phyloP scores from a whole-genome alignment of 768 basidiomycete species.

The Hemileccinum rubropunctum region DNA sequence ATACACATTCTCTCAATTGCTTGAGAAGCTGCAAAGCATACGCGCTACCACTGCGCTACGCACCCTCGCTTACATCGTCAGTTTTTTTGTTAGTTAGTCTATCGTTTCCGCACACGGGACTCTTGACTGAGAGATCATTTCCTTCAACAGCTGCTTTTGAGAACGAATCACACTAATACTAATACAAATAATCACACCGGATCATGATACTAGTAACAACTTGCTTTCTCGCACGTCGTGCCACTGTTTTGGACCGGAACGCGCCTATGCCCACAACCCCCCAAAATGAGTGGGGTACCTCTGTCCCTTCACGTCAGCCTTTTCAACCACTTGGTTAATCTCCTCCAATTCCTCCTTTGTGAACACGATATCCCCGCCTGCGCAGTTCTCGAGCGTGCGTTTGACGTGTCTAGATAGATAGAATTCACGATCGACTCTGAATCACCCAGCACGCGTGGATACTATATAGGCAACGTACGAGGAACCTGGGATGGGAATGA shows the following conservation, averaged over 20 bases:
- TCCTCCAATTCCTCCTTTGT: conserved; percentile 37
- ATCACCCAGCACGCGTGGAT: no score
- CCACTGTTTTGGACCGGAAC: not conserved
- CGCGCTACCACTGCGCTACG: conserved; percentile 40
- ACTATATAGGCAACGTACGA: conserved; percentile 26
- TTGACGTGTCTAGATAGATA: conserved; percentile 22
- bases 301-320: conserved; percentile 36
- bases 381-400: conserved; percentile 43
- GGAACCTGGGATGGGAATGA: conserved; percentile 51
- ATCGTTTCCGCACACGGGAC: no score
- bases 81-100: no score
- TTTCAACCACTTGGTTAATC: conserved; percentile 37
- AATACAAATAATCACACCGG: no score
- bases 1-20: conserved; percentile 29
- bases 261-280: conserved; percentile 32
- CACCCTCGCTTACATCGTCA: conserved; percentile 6
- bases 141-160: no score
- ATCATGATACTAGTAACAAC: no score
- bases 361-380: conserved; percentile 40
- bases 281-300: conserved; percentile 29
- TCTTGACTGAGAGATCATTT: no score
- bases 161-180: no score
- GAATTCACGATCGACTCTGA: not conserved
- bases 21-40: conserved; percentile 37
- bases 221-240: no score